Percentiles rank a stretch among this genome's conserved stretches.
phyloP scores from a whole-genome alignment of 371 early-diverging fungal species.

The Mucor mucedo region DNA sequence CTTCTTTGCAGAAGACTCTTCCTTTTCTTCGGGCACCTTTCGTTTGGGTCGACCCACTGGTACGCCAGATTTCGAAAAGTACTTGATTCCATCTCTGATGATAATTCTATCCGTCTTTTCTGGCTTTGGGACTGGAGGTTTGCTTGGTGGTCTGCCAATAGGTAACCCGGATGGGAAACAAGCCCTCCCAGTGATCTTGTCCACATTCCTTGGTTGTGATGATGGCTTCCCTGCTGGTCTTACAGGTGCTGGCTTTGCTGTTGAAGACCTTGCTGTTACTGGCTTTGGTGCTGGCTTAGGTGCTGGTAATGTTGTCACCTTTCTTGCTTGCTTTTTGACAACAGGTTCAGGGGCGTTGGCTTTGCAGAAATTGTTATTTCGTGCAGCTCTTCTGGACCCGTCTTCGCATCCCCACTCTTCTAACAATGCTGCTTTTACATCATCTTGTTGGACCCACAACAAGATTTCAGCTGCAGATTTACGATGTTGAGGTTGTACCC shows the following conservation, averaged over 20 bases:
- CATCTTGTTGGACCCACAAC: conserved; percentile 43
- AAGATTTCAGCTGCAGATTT: conserved; percentile 47
- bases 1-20: neutral
- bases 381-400: neutral
- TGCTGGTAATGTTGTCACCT: neutral
- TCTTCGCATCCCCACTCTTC: conserved; percentile 33
- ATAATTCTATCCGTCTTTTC: neutral
- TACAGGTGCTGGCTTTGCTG: no score
- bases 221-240: no score
- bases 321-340: neutral
- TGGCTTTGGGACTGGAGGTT: neutral
- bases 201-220: neutral
- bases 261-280: no score
- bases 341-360: neutral
- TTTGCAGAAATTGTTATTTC: neutral
- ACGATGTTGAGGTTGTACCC: conserved; percentile 50
- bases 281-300: no score
- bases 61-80: neutral
- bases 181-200: neutral
- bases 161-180: no score
- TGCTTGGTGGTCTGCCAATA: neutral
- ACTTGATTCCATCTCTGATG: neutral
- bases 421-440: conserved; percentile 29
- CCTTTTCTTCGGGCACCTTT: neutral
- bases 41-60: conserved; percentile 7